These are phyloP conservation scores for Pseudogymnoascus sp. DNA, from an alignment of 2,329 filamentous ascomycete species.

Conservation along the genomic window DNA sequence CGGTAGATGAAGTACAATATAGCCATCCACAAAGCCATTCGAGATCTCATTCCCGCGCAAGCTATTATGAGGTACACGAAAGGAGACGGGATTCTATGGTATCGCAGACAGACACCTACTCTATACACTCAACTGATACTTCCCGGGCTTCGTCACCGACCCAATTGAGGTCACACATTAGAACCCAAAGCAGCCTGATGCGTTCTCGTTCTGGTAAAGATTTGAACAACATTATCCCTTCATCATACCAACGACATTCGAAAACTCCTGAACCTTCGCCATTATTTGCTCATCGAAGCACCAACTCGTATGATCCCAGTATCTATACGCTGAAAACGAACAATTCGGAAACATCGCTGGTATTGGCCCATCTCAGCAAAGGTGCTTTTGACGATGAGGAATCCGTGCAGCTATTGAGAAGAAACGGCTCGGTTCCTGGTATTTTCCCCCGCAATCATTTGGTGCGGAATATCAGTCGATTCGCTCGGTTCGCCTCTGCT, in stretches of 20 bases:
- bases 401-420: slow-evolving; percentile 23
- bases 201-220: slow-evolving; percentile 32
- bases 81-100: slow-evolving; percentile 46
- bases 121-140: slow-evolving; percentile 41
- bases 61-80: slow-evolving; percentile 46
- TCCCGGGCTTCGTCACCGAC: slow-evolving; percentile 40
- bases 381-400: slow-evolving; percentile 24
- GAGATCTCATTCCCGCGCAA: slow-evolving; percentile 39
- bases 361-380: slow-evolving; percentile 19
- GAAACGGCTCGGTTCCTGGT: slow-evolving; percentile 48
- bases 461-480: slow-evolving; percentile 54
- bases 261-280: slow-evolving; percentile 15
- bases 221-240: slow-evolving; percentile 16
- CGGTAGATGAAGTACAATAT: slow-evolving; percentile 33
- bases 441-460: slow-evolving; percentile 55
- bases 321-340: slow-evolving; percentile 55
- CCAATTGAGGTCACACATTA: slow-evolving; percentile 25
- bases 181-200: slow-evolving; percentile 26
- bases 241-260: neutral
- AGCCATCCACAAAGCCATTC: slow-evolving; percentile 18
- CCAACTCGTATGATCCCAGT: slow-evolving; percentile 35
- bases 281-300: slow-evolving; percentile 25
- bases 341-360: slow-evolving; percentile 25
- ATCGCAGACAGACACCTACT: slow-evolving; percentile 50
- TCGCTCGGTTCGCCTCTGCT: slow-evolving; percentile 60